These are phyloP conservation scores for Borovskyia barvae DNA, from an alignment of 208 protist genomes.

Conservation along the genomic window DNA sequence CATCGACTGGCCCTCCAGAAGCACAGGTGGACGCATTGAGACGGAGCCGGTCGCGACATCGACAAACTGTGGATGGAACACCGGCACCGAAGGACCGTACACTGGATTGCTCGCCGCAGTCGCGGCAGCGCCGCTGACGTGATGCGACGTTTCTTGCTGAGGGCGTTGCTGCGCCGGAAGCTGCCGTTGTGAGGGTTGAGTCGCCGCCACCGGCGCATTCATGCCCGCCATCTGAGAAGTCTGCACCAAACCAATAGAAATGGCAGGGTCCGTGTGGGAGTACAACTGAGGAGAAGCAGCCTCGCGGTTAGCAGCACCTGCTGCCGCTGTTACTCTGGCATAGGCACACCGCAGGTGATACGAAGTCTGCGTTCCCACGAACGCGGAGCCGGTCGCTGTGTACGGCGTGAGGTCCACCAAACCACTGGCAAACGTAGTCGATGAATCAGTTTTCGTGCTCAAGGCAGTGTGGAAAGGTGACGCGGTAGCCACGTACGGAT, in stretches of 20 bases:
- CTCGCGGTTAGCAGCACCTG: not conserved
- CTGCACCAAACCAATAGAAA: too few relatives aligned
- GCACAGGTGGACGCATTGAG: conserved; percentile 55
- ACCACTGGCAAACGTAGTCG: not conserved
- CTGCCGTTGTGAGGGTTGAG: not conserved
- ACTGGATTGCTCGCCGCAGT: conserved; percentile 5
- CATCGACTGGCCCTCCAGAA: conserved; percentile 21
- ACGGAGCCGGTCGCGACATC: conserved; percentile 46
- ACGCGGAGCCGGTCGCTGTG: not conserved
- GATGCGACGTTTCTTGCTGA: not conserved
- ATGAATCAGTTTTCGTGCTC: not conserved
- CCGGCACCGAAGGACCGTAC: conserved; percentile 32
- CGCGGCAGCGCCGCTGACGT: not conserved
- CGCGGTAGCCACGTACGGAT: not conserved
- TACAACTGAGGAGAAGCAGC: not conserved
- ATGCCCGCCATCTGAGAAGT: too few relatives aligned
- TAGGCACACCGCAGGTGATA: conserved; percentile 28
- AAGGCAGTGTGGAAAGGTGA: not conserved
- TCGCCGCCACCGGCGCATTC: not conserved
- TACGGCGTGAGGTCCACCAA: not conserved
- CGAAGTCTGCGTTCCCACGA: not conserved
- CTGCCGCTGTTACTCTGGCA: conserved; percentile 16
- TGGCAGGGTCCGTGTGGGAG: not conserved
- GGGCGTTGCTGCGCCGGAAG: not conserved
- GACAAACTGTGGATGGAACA: conserved; percentile 58